Percentiles rank a stretch among this genome's conserved stretches.
Conservation (phyloP, 2,329 filamentous ascomycete genomes). For the Pyrenochaeta sp. region DNA sequence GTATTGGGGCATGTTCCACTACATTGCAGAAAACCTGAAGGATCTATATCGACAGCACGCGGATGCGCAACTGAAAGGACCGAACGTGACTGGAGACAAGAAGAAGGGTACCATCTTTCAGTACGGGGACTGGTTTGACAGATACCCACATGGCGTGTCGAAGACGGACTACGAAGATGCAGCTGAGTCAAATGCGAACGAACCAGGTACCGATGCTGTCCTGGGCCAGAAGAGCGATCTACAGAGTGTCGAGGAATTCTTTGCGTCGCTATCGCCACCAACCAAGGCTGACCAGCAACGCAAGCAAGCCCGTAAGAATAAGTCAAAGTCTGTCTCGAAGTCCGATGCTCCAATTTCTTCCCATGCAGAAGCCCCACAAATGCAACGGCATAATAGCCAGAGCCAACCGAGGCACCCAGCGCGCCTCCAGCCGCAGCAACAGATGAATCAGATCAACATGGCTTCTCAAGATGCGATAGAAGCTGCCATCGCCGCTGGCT, state of each 20-base stretch:
- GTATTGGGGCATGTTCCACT: conserved; percentile 98
- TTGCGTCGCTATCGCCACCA: conserved; percentile 77
- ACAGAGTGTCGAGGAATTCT: conserved; percentile 95
- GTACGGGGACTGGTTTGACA: conserved; percentile 97
- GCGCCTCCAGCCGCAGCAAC: conserved; percentile 41
- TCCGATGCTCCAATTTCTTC: conserved; percentile 29
- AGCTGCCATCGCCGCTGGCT: conserved; percentile 34
- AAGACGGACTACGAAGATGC: conserved; percentile 84
- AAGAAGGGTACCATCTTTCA: conserved; percentile 75
- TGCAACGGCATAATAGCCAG: conserved; percentile 30
- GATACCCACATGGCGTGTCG: conserved; percentile 91
- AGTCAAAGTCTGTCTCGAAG: conserved; percentile 48
- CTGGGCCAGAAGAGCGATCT: conserved; percentile 87
- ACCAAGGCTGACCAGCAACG: conserved; percentile 57
- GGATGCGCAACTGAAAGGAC: conserved; percentile 77
- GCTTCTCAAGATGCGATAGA: conserved; percentile 41
- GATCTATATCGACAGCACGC: conserved; percentile 86
- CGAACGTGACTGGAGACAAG: conserved; percentile 48
- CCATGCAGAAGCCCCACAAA: conserved; percentile 35
- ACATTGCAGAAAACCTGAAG: conserved; percentile 91
- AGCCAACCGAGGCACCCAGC: conserved; percentile 33
- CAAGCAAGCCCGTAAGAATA: conserved; percentile 59
- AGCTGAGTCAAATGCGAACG: conserved; percentile 70
- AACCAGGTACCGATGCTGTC: conserved; percentile 85
- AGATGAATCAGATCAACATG: conserved; percentile 40